A percentile compares a stretch with the other conserved stretches of the same genome.
Conservation (phyloP, 495 filamentous ascomycete species). For the Tirmania nivea region DNA sequence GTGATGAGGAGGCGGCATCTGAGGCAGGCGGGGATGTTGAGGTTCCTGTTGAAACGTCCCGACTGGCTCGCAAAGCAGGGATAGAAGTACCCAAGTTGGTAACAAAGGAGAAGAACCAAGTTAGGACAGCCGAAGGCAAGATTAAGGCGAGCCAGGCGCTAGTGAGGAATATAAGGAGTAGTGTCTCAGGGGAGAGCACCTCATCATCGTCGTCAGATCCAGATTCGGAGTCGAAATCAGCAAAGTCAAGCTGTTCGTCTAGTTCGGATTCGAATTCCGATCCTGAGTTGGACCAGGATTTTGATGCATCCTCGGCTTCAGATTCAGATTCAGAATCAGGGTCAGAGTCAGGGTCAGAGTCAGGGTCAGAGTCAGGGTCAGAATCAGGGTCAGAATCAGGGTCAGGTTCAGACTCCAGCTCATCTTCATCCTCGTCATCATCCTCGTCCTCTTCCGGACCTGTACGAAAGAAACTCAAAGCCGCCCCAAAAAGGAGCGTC, state of each 20-base stretch:
- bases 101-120: too few relatives aligned
- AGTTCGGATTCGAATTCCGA: not conserved
- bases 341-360: not conserved
- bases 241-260: not conserved
- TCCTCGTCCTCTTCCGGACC: too few relatives aligned
- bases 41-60: too few relatives aligned
- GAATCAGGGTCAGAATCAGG: too few relatives aligned
- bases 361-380: not conserved
- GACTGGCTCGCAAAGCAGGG: too few relatives aligned
- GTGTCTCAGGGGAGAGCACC: not conserved
- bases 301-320: not conserved
- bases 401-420: too few relatives aligned
- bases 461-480: too few relatives aligned
- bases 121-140: not conserved
- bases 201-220: not conserved
- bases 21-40: not conserved
- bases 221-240: not conserved
- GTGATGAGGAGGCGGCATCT: not conserved
- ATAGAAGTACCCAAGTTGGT: too few relatives aligned
- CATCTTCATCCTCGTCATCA: too few relatives aligned
- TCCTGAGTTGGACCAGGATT: not conserved
- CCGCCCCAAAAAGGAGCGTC: not conserved
- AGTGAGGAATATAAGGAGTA: constrained; percentile 5
- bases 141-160: constrained; percentile 5
- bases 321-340: constrained; percentile 1